These are phyloP conservation scores for Mortierella sp. DNA, from an alignment of 371 early-diverging fungal genomes.

Conservation along the genomic window DNA sequence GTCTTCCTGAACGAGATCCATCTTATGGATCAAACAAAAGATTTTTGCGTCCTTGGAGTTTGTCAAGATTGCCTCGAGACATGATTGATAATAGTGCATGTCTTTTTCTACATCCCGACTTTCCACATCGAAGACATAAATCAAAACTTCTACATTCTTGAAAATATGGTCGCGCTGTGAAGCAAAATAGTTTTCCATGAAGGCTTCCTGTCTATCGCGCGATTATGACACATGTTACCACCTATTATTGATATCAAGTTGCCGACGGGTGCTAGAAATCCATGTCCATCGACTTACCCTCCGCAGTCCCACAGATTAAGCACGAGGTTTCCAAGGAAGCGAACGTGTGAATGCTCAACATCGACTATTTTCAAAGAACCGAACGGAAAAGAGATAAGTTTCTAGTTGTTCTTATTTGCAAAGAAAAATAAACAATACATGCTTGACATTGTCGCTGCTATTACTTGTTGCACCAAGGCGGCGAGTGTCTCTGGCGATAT, in stretches of 20 bases:
- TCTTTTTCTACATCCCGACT: constrained; percentile 92
- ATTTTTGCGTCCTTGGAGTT: constrained; percentile 92
- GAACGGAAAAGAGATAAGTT: not conserved
- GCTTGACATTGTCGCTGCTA: not conserved
- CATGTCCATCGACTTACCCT: constrained; percentile 63
- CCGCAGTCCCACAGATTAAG: constrained; percentile 98
- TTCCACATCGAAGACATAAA: constrained; percentile 98
- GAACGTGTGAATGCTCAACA: constrained; percentile 96
- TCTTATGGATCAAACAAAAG: constrained; percentile 96
- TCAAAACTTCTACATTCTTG: constrained; percentile 97
- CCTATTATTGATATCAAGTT: not conserved
- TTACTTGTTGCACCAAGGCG: constrained; percentile 95
- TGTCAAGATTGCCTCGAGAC: constrained; percentile 84
- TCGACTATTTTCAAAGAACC: constrained; percentile 74
- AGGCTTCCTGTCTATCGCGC: constrained; percentile 85
- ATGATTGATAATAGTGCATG: constrained; percentile 91
- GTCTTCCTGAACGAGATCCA: constrained; percentile 92
- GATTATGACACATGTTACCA: not conserved
- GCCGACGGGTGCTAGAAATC: not conserved
- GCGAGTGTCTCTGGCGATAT: constrained; percentile 94
- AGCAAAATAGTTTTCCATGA: constrained; percentile 96
- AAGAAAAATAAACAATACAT: not conserved
- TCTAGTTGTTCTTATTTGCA: not conserved
- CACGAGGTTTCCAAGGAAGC: constrained; percentile 93
- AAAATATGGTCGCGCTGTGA: constrained; percentile 95